Evolutionary conservation across 805 yeast genomes (phyloP), one percentile per base, ranked within the genome.

Genomic region (Blastobotrys robertii): DNA sequence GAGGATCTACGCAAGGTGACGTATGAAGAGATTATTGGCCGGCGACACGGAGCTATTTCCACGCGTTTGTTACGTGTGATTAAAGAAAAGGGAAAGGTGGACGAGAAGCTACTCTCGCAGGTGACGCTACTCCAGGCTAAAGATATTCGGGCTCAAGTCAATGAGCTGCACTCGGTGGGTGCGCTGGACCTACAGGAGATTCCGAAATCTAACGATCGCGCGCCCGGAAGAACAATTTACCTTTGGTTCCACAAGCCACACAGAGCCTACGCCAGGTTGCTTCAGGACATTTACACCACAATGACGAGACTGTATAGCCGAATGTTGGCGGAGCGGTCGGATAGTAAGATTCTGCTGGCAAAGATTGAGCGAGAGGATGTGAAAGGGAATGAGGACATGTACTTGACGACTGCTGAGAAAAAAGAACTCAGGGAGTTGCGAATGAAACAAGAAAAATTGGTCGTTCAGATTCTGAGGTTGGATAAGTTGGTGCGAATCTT

Each of bases 281-380:
- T 69, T 41, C 72, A 71, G 43, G 72, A 71, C 45, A 43, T 75
- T 8, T 65, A 80, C 50, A 64, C 68, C 37, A 66, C 70, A 36
- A 62, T 82, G 49, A 76, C 72, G 42, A 59, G 61, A 12, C 56
- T 79, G 44, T 52, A 60, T 35, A 40, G 44, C n/a, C 51, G 63
- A 11, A 42, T 63, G 11, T 36, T 48, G 1, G 54, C 51, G 3
- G 66, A 68, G 40, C 79, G 84, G 48, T 61, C 61, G 16, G 80
- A 77, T 30, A 78, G 86, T 58, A 67, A 73, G 30, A 77, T 81
- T 5, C 69, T 90, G 44, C 65, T 88, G 43, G 79, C 79, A 25
- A 90, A 90, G 61, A 79, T 88, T 44, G 81, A 81, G 49, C 74
- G 98, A 63, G 94, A 83, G 48, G 97, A 92, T 57, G 96, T 90